Evolutionary conservation across 2,329 filamentous ascomycete genomes (phyloP).

Genomic region (Hawksworthiomyces lignivorus): DNA sequence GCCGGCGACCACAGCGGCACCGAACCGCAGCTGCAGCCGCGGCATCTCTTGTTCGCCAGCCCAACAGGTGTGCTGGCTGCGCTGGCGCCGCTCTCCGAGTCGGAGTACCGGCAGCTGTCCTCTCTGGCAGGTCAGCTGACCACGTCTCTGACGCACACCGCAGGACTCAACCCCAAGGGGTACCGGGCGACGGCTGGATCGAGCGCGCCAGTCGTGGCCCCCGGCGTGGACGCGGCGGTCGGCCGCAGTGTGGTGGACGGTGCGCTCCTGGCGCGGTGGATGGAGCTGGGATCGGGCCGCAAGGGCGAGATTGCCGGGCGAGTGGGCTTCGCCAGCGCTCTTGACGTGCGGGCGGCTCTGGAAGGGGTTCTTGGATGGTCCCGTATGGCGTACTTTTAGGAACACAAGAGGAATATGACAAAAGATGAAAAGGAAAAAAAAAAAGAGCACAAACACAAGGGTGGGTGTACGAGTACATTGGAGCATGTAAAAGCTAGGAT

Average conservation of each 20-base stretch:
- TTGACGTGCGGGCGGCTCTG: conserved; percentile 62
- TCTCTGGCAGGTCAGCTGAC: conserved; percentile 74
- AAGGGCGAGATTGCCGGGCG: conserved; percentile 66
- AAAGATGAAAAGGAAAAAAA: neutral
- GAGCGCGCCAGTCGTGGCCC: conserved; percentile 25
- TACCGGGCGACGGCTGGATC: conserved; percentile 54
- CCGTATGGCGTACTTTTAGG: conserved; percentile 48
- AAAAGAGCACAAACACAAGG: too few relatives aligned
- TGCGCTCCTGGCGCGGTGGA: conserved; percentile 64
- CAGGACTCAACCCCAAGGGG: conserved; percentile 74
- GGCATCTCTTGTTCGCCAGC: conserved; percentile 16
- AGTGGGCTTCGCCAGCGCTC: conserved; percentile 58
- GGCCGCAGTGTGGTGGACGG: conserved; percentile 71
- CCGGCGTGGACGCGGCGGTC: conserved; percentile 50
- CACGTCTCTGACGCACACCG: conserved; percentile 66
- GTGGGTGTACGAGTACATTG: too few relatives aligned
- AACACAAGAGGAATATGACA: neutral
- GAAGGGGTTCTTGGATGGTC: conserved; percentile 54
- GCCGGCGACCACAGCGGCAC: conserved; percentile 17
- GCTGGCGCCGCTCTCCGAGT: conserved; percentile 70
- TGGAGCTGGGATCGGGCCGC: conserved; percentile 64
- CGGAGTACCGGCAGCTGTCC: conserved; percentile 73
- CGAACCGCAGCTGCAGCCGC: conserved; percentile 24
- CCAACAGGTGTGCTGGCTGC: conserved; percentile 66
- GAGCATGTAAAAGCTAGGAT: too few relatives aligned